Evolutionary conservation across 768 basidiomycete genomes (phyloP), one percentile per base, ranked within the genome.

Genomic region (Suillus bovinus): DNA sequence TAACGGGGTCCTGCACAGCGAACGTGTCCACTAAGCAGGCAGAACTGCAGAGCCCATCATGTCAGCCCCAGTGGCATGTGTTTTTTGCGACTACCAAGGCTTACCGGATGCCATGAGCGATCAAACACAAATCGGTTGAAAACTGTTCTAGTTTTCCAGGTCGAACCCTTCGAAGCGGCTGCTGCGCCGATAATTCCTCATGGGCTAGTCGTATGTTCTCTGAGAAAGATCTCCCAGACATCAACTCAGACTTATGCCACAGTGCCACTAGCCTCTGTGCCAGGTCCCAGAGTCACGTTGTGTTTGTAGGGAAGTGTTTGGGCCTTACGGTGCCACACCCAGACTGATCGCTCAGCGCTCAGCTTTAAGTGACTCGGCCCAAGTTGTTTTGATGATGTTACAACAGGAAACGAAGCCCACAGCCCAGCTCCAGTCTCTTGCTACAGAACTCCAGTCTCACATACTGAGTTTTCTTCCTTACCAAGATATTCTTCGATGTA

Each of bases 11-110:
- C 0, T 65, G 62, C 7, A 80, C 74, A 6, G 68, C 68, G 57
- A 85, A 64, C 8, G 75, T 68, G 65, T 88, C 86, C 27, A 86
- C 78, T 4, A 88, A 75, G 69, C 82, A 85, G 24, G 77, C 82
- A 33, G 77, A 72, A 42, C 86, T 83, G 65, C 33, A 57, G 31
- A 44, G n/a, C 41, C 10, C 41, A 60, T 50, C 36, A 42, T 42
- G 41, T 42, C 20, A 42, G 10, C 39, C 7, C n/a, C n/a, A n/a
- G n/a, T n/a, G n/a, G n/a, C 41, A 60, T 41, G 16, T 16, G 16
- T 41, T 42, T n/a, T 29, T 42, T 14, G 31, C 49, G 39, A 60
- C 13, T 22, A 49, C 24, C 33, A 14, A 46, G 41, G 33, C 79
- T 64, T 44, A 83, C 83, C 83, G 76, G 53, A 82, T 64, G 57